Evolutionary conservation across 2,329 filamentous ascomycete genomes (phyloP).

Genomic region (Oidium heveae): DNA sequence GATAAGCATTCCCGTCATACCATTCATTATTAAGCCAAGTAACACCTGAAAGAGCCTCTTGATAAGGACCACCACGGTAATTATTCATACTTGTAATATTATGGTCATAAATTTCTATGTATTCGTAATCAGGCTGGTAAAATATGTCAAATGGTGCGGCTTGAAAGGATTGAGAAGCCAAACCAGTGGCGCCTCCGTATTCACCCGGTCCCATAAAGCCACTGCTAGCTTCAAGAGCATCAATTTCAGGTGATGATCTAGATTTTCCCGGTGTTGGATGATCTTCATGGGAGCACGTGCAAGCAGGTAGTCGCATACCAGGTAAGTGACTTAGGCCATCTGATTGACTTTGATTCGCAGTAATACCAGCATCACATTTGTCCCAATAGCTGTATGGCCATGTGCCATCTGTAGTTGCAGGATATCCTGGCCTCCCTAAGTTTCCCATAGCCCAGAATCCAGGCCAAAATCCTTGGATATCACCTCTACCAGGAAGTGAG

Average conservation of each 20-base stretch:
- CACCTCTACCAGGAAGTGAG: slow-evolving; percentile 39
- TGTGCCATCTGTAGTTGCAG: slow-evolving; percentile 43
- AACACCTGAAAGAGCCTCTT: slow-evolving; percentile 35
- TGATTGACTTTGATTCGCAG: slow-evolving; percentile 41
- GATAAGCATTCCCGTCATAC: slow-evolving; percentile 39
- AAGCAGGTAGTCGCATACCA: slow-evolving; percentile 44
- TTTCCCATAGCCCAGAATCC: slow-evolving; percentile 59
- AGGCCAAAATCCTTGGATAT: slow-evolving; percentile 46
- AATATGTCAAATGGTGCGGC: slow-evolving; percentile 45
- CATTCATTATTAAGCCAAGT: slow-evolving; percentile 38
- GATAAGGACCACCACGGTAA: slow-evolving; percentile 35
- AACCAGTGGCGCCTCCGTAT: slow-evolving; percentile 26
- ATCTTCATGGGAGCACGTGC: slow-evolving; percentile 36
- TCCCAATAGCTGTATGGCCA: slow-evolving; percentile 54
- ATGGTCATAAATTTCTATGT: slow-evolving; percentile 37
- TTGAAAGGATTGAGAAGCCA: slow-evolving; percentile 40
- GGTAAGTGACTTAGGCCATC: slow-evolving; percentile 42
- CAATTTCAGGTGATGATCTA: slow-evolving; percentile 44
- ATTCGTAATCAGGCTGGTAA: slow-evolving; percentile 41
- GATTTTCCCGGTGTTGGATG: slow-evolving; percentile 40
- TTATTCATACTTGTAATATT: slow-evolving; percentile 28
- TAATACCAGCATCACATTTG: slow-evolving; percentile 43
- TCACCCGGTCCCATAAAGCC: slow-evolving; percentile 16
- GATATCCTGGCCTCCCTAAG: slow-evolving; percentile 41
- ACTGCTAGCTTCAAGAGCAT: slow-evolving; percentile 42